Base-by-base conservation (phyloP, 2,329 filamentous ascomycete genomes). In the Aspergillus sojae region DNA sequence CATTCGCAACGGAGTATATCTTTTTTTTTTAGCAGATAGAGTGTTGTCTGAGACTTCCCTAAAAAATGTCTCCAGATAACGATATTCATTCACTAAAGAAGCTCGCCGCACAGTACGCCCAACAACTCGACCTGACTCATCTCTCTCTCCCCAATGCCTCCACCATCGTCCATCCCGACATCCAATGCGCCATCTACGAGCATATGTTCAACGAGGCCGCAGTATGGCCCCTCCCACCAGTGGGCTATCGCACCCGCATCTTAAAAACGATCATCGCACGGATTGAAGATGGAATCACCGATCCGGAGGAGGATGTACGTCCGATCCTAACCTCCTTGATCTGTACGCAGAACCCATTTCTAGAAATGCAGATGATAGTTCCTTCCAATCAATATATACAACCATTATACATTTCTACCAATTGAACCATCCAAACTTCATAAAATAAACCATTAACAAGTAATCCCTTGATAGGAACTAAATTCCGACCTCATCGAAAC, bases 231-330 rank as follows among this genome's bases (percentile, higher is more conserved):
- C 80, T 86, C 9, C 91, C 91, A 21, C 90, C 91, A 9, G 80
- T 83, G 23, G 81, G 89, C 58, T 96, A 96, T 74, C 88, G 89
- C 68, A 78, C 90, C 19, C 85, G 88, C 63, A 85, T 92, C 1
- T 78, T 97, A 58, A 97, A 96, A 75, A 81, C 87, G 66, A 82
- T 97, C 39, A 80, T 93, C 14, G 79, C 83, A 9, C 86, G 83
- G 62, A 88, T 97, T 58, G 92, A 97, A 76, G 80, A 83, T 34
- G 86, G 90, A 39, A 92, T 96, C 55, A 83, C 87, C 62, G 88
- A 97, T 76, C 94, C 93, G 78, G 91, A 97, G 70, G 84, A 92
- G 83, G 88, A 96, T 89, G 94, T 96, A 52, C 28, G 48, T 52
- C 48, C 28, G 48, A 52, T 52, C 16, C 48, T 52, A 52, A 28